Evolutionary conservation across 2,329 filamentous ascomycete genomes (phyloP).

Genomic region (Elsinoe fawcettii): DNA sequence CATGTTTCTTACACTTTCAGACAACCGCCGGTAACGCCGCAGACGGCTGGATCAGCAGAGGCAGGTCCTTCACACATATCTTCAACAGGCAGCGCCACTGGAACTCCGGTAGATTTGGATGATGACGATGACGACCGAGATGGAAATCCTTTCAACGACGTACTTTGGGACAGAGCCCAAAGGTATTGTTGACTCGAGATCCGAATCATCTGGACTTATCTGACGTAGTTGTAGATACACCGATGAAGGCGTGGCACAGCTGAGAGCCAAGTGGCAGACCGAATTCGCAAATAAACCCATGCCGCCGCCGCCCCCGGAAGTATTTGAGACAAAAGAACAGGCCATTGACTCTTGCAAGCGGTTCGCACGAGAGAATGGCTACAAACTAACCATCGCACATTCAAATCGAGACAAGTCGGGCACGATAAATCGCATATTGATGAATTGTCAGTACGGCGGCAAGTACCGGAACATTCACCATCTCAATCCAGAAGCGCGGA

Average conservation of each 20-base stretch:
- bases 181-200: background rate
- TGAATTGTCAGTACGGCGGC: slow-evolving; percentile 20
- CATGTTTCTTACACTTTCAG: background rate
- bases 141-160: slow-evolving; percentile 10
- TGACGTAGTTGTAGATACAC: slow-evolving; percentile 14
- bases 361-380: slow-evolving; percentile 20
- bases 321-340: slow-evolving; percentile 18
- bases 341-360: slow-evolving; percentile 19
- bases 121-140: slow-evolving; percentile 12
- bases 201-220: background rate
- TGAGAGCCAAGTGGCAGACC: slow-evolving; percentile 20
- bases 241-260: slow-evolving; percentile 18
- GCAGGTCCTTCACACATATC: slow-evolving; percentile 3
- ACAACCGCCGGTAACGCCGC: slow-evolving; percentile 7
- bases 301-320: slow-evolving; percentile 20
- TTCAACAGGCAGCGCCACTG: background rate
- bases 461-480: slow-evolving; percentile 20
- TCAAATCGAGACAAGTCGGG: slow-evolving; percentile 19
- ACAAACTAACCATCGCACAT: slow-evolving; percentile 21
- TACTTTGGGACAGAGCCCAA: slow-evolving; percentile 11
- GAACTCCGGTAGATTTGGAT: slow-evolving; percentile 6
- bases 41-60: background rate
- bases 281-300: slow-evolving; percentile 18
- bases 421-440: slow-evolving; percentile 18
- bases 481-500: slow-evolving; percentile 19